Conservation (phyloP, 1,139 yeast genomes). For the Citeromyces hawaiiensis region DNA sequence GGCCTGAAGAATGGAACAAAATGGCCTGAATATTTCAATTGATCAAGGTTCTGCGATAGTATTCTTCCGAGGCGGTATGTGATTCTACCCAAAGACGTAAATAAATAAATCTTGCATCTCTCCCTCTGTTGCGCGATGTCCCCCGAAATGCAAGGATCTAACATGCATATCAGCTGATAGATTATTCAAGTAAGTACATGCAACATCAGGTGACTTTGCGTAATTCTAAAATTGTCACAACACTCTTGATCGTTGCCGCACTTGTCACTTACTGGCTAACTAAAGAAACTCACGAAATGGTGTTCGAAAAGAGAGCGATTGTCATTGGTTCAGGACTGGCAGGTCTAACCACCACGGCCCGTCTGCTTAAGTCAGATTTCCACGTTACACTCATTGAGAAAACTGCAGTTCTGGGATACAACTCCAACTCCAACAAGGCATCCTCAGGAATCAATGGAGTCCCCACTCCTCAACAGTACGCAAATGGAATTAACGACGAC, state of each 20-base stretch:
- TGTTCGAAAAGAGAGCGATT: slow-evolving; percentile 27
- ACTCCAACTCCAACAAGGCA: slow-evolving; percentile 69
- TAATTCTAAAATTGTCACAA: neutral
- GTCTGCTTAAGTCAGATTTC: slow-evolving; percentile 41
- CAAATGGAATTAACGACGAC: slow-evolving; percentile 31
- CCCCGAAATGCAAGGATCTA: neutral
- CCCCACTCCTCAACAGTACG: slow-evolving; percentile 44
- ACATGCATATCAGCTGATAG: neutral
- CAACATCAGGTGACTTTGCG: neutral
- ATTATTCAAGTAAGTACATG: neutral
- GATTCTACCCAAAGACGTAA: too few species aligned
- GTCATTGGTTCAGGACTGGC: slow-evolving; percentile 76
- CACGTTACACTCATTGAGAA: slow-evolving; percentile 52
- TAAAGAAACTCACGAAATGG: neutral
- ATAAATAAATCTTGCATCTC: too few species aligned
- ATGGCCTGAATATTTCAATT: too few species aligned
- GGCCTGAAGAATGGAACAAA: too few species aligned
- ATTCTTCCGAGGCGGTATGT: too few species aligned
- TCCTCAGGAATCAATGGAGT: slow-evolving; percentile 78
- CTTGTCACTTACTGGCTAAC: neutral
- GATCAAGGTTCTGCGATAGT: too few species aligned
- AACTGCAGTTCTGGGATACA: slow-evolving; percentile 39
- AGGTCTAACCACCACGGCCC: slow-evolving; percentile 58
- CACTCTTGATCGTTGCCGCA: neutral
- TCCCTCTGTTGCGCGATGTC: too few species aligned